Conservation (phyloP, 108 stramenopile genomes). For the Fistulifera pelliculosa region DNA sequence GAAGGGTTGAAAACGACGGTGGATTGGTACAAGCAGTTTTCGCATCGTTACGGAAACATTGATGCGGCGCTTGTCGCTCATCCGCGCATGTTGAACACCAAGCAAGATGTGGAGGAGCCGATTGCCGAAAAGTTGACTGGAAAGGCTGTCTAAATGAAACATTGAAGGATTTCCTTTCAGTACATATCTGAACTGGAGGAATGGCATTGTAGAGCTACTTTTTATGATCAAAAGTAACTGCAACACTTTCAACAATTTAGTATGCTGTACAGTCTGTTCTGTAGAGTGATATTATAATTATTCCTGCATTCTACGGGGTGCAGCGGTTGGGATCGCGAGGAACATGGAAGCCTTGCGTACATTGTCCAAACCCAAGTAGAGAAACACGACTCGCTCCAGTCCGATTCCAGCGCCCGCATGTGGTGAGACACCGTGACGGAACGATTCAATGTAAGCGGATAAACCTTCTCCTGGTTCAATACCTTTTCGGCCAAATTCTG, state of each 20-base stretch:
- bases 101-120: too few relatives aligned
- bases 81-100: conserved; percentile 71
- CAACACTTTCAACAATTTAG: too few relatives aligned
- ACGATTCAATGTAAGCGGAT: conserved; percentile 80
- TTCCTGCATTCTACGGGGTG: conserved; percentile 45
- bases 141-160: too few relatives aligned
- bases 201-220: too few relatives aligned
- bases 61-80: conserved; percentile 95
- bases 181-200: too few relatives aligned
- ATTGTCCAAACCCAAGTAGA: conserved; percentile 95
- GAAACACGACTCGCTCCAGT: conserved; percentile 92
- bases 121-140: too few relatives aligned
- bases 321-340: conserved; percentile 93
- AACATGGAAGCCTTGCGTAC: conserved; percentile 97
- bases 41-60: conserved; percentile 90
- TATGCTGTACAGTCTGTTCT: too few relatives aligned
- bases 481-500: conserved; percentile 77
- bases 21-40: conserved; percentile 92
- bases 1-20: conserved; percentile 89
- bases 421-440: conserved; percentile 80
- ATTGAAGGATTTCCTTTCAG: too few relatives aligned
- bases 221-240: too few relatives aligned
- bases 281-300: too few relatives aligned
- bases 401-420: conserved; percentile 97
- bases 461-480: conserved; percentile 78